A percentile compares a stretch with the other conserved stretches of the same genome.
phyloP scores from a whole-genome alignment of 169 alveolate genomes.

The Miamiensis avidus region DNA sequence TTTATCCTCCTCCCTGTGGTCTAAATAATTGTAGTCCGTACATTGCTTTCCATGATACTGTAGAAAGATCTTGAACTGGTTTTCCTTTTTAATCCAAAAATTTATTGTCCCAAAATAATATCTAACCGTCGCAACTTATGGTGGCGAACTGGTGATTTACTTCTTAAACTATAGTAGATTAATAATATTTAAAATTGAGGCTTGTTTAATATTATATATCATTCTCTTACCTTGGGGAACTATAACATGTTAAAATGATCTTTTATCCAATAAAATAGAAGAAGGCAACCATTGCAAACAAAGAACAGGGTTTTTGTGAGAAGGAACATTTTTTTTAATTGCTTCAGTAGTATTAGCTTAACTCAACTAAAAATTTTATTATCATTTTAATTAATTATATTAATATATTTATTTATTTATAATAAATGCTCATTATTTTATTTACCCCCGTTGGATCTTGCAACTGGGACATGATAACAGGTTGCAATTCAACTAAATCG shows the following conservation, averaged over 20 bases:
- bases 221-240: no score
- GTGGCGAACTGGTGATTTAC: constrained; percentile 70
- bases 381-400: no score
- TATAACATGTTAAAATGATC: no score
- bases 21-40: constrained; percentile 62
- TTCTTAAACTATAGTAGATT: constrained; percentile 64
- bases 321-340: constrained; percentile 58
- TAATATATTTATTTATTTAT: no score
- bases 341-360: constrained; percentile 42
- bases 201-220: no score
- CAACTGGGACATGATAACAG: constrained; percentile 33
- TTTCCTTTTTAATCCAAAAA: neutral
- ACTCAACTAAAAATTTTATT: neutral
- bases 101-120: constrained; percentile 80
- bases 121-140: constrained; percentile 82
- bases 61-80: neutral
- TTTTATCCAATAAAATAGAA: constrained; percentile 72
- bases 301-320: constrained; percentile 77
- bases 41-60: constrained; percentile 65
- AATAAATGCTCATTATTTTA: no score
- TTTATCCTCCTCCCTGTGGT: constrained; percentile 76
- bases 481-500: constrained; percentile 40
- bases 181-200: neutral
- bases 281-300: constrained; percentile 79
- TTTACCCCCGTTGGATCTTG: constrained; percentile 41